Base-by-base conservation (phyloP, 768 basidiomycete genomes). In the Lactarius psammicola region DNA sequence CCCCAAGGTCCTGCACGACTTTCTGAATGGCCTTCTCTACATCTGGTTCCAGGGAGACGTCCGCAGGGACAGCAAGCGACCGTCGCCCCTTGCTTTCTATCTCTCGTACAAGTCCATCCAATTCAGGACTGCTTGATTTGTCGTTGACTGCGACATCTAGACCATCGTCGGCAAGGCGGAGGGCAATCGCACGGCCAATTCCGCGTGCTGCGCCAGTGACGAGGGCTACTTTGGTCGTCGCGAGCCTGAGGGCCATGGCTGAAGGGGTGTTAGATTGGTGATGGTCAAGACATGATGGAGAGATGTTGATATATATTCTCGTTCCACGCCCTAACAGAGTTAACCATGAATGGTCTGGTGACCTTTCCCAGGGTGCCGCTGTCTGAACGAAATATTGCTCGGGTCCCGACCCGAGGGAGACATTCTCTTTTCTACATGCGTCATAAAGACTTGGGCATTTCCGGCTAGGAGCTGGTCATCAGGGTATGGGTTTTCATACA, bases 141-240 rank as follows among this genome's bases (percentile, higher is more conserved):
- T 72, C 71, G 17, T 64, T 72, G 40, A 72, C 61, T 7, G 66
- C 64, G 10, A 72, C 62, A 33, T 70, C 66, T 9, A 68, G 56
- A 15, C 71, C 71, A 57, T 72, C 71, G 9, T 55, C 31, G 18
- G 71, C 71, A 30, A 72, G 69, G 26, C 68, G 65, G 42, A 72
- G 69, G 9, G 71, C 71, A 30, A 72, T 67, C 5, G 60, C 71
- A 33, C 63, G 65, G 23, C 71, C 71, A 26, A 72, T 68, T 11
- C 69, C 71, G n/a, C 69, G 67, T 28, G 71, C 71, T 26, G 69
- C 71, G 30, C 71, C 71, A 2, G 71, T 72, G 42, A 72, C 61
- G 17, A 72, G 63, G 34, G 71, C 71, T 8, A 72, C 71, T 55
- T 44, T 66, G 20, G 60, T 55, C 10, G 7, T 66, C 9, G n/a